These are phyloP conservation scores for Chlorella sorokiniana DNA, from an alignment of 139 green algal genomes.

Conservation along the genomic window DNA sequence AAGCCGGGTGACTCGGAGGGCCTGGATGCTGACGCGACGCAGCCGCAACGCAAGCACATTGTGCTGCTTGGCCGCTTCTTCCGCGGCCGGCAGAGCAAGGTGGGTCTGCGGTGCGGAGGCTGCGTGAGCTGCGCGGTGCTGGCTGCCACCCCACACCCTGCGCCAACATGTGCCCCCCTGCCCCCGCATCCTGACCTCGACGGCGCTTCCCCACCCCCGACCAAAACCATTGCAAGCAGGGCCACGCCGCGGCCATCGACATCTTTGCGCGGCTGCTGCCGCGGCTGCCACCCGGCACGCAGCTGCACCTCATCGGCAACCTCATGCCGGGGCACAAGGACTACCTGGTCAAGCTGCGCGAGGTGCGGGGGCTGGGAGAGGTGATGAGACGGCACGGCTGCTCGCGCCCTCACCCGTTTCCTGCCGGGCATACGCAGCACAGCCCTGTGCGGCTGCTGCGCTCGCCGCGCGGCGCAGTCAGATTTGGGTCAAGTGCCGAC, in stretches of 20 bases:
- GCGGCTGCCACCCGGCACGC: not conserved
- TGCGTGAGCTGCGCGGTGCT: not conserved
- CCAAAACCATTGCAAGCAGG: not conserved
- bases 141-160: too few species aligned
- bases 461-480: too few species aligned
- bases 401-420: not conserved
- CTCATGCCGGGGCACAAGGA: slow-evolving; percentile 11
- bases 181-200: not conserved
- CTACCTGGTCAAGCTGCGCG: slow-evolving; percentile 10
- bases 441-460: too few species aligned
- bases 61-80: slow-evolving; percentile 37
- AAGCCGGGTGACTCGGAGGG: not conserved
- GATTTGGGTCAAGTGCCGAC: too few species aligned
- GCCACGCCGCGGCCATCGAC: slow-evolving; percentile 14
- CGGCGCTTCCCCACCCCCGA: not conserved
- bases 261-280: slow-evolving; percentile 29
- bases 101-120: not conserved
- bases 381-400: not conserved
- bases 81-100: slow-evolving; percentile 36
- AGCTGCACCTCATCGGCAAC: slow-evolving; percentile 37
- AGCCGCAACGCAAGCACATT: slow-evolving; percentile 12
- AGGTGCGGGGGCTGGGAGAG: not conserved
- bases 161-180: too few species aligned
- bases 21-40: not conserved
- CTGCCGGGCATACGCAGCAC: not conserved